These are phyloP conservation scores for Ceratocystis colombiana DNA, from an alignment of 2,329 filamentous ascomycete genomes.

Conservation along the genomic window DNA sequence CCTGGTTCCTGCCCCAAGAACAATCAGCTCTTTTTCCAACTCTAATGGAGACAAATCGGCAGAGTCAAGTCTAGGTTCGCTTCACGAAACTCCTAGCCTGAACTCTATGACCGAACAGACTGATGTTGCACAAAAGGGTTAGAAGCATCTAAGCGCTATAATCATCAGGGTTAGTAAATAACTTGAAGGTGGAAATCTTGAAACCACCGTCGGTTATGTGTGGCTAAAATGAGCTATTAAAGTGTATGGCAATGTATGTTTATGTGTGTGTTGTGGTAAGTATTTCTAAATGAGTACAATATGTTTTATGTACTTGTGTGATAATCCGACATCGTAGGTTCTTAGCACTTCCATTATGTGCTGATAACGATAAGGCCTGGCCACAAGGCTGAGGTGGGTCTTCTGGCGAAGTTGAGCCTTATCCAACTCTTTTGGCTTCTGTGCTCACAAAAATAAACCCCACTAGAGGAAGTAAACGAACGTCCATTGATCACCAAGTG, in stretches of 20 bases:
- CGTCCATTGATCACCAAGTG: not conserved
- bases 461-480: slow-evolving; percentile 4
- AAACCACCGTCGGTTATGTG: too few relatives aligned
- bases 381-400: slow-evolving; percentile 21
- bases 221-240: too few relatives aligned
- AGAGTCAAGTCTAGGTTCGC: slow-evolving; percentile 29
- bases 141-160: not conserved
- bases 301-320: too few relatives aligned
- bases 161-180: slow-evolving; percentile 5
- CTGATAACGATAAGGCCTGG: slow-evolving; percentile 9
- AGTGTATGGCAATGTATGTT: too few relatives aligned
- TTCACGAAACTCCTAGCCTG: slow-evolving; percentile 17
- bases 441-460: slow-evolving; percentile 15
- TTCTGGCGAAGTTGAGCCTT: not conserved
- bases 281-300: too few relatives aligned
- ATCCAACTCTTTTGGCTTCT: not conserved
- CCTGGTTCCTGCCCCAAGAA: slow-evolving; percentile 16
- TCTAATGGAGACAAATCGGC: slow-evolving; percentile 28
- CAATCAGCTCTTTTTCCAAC: slow-evolving; percentile 14
- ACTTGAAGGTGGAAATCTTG: too few relatives aligned
- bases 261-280: too few relatives aligned
- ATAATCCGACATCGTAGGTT: too few relatives aligned
- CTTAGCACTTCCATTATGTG: not conserved
- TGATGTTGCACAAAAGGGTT: slow-evolving; percentile 16
- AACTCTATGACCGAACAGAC: slow-evolving; percentile 16